phyloP scores from a whole-genome alignment of 73 alveolate genomes.

The Paramecium bursaria region DNA sequence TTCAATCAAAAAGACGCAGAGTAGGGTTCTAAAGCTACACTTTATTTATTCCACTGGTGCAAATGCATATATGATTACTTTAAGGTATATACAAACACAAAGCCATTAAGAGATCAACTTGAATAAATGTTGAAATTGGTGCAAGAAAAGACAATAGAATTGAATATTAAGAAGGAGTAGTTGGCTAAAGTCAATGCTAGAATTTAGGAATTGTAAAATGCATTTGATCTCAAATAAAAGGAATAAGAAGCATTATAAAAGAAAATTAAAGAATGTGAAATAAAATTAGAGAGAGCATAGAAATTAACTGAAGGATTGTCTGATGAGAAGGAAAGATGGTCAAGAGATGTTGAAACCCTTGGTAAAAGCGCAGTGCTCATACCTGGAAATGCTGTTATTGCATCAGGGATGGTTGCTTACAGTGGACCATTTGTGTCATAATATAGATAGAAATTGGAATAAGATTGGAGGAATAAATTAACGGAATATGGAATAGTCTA shows the following conservation, averaged over 20 bases:
- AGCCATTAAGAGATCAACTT: conserved; percentile 77
- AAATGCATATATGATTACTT: conserved; percentile 87
- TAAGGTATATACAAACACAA: conserved; percentile 77
- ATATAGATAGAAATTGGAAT: conserved; percentile 92
- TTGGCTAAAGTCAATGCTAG: conserved; percentile 82
- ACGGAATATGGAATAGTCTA: conserved; percentile 83
- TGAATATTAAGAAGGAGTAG: conserved; percentile 76
- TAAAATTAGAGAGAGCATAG: conserved; percentile 95
- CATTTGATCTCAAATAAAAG: conserved; percentile 73
- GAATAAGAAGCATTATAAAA: conserved; percentile 75
- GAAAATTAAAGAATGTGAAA: conserved; percentile 86
- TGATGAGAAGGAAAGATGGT: conserved; percentile 99
- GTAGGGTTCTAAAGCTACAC: conserved; percentile 89
- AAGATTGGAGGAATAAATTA: conserved; percentile 91
- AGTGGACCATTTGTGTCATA: conserved; percentile 99
- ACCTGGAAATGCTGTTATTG: conserved; percentile 97
- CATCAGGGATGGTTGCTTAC: conserved; percentile 99
- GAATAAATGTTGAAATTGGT: conserved; percentile 77
- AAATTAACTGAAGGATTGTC: conserved; percentile 95
- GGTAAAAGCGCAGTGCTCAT: conserved; percentile 88
- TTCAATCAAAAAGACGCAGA: conserved; percentile 82
- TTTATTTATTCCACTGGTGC: conserved; percentile 91
- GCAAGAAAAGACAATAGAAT: conserved; percentile 72
- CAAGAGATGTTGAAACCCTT: conserved; percentile 88
- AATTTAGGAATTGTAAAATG: conserved; percentile 70